Base-by-base conservation (phyloP, 2,329 filamentous ascomycete genomes). In the Exophiala viscosa region DNA sequence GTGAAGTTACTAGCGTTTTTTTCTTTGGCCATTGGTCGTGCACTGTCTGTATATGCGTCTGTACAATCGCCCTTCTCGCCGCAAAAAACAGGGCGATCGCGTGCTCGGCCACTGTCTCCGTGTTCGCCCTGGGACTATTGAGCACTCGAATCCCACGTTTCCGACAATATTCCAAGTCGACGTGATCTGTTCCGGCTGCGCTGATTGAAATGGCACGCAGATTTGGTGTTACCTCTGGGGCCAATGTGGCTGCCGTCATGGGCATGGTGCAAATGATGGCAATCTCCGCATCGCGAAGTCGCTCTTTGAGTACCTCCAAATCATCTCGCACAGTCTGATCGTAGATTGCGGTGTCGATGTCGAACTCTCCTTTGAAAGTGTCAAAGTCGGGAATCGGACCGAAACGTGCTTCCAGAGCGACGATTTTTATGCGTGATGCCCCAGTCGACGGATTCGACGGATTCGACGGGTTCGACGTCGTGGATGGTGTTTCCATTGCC, bases 11-110 rank as follows among this genome's bases (percentile, higher is more conserved):
- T 50, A 72, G 53, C 36, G 63, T 66, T 17, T 66, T 65, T 50
- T 64, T 64, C 43, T 58, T 56, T 43, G 64, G 63, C 75, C 76
- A 78, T 34, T 67, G 65, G 11, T 67, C 66, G 14, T 66, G 62
- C 8, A 65, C 65, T 9, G 67, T 48, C 46, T 14, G 48, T 14
- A 60, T 39, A 58, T 73, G 66, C 60, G 71, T 61, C 17, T 62
- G 58, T 20, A 74, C 58, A 11, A 75, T 67, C 51, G 65, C 67
- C 45, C 74, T 64, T 46, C 74, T 65, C 8, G 73, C 65, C 5
- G 74, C 72, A 56, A 74, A 75, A 61, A 75, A 76, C 48, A 78
- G 57, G 33, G 70, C 73, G 44, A 78, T 69, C 5, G 75, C 75
- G 66, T 77, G 75, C 60, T 78, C 75, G 23, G 69, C 69, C 7